Percentiles rank a stretch among this genome's conserved stretches.
Conservation (phyloP, 805 yeast genomes). For the Wickerhamomyces chaumierensis region DNA sequence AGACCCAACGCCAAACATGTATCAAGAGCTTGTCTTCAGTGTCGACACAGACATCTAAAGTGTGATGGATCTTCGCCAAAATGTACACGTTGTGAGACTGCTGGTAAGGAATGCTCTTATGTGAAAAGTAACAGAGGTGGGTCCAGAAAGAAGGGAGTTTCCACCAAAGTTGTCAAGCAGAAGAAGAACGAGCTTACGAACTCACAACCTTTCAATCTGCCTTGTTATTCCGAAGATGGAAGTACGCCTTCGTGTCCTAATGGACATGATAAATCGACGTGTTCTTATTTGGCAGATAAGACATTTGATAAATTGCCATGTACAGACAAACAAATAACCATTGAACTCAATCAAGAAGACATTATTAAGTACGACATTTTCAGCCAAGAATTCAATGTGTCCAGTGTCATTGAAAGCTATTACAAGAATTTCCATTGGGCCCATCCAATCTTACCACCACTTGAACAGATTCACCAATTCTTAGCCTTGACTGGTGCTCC, state of each 20-base stretch:
- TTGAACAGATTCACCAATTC: slow-evolving; percentile 23
- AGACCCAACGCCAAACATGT: slow-evolving; percentile 26
- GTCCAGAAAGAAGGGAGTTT: slow-evolving; percentile 37
- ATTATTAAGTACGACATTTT: neutral
- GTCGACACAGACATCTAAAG: slow-evolving; percentile 38
- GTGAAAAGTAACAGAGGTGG: slow-evolving; percentile 46
- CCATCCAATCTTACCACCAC: slow-evolving; percentile 38
- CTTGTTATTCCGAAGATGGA: slow-evolving; percentile 8
- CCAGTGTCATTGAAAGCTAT: slow-evolving; percentile 18
- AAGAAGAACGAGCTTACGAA: slow-evolving; percentile 1
- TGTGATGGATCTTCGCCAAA: slow-evolving; percentile 37
- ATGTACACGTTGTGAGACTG: slow-evolving; percentile 30
- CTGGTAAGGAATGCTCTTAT: slow-evolving; percentile 28
- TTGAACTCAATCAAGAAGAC: neutral
- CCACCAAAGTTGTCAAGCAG: slow-evolving; percentile 13
- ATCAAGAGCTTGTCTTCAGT: slow-evolving; percentile 38
- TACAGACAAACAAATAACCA: neutral
- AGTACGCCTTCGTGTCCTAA: slow-evolving; percentile 12
- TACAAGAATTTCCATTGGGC: slow-evolving; percentile 27
- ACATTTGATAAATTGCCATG: slow-evolving; percentile 1
- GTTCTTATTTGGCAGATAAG: slow-evolving; percentile 12
- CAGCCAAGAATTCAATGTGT: slow-evolving; percentile 11
- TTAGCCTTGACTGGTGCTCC: slow-evolving; percentile 23
- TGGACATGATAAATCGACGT: slow-evolving; percentile 12
- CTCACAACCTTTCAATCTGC: slow-evolving; percentile 4